Evolutionary conservation across 306 rosid species (phyloP).

Genomic region (Medicago truncatula): MtrunA17r5.0-ANR NC_053045.1:42791001-42791500

Average conservation of each 20-base stretch:
- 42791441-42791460: no score
- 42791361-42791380: neutral
- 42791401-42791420: neutral
- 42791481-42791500: no score
- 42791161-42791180: constrained; percentile 7
- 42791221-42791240: neutral
- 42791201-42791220: neutral
- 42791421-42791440: neutral
- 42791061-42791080: no score
- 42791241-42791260: neutral
- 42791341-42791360: neutral
- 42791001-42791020: no score
- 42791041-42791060: no score
- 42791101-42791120: no score
- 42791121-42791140: neutral
- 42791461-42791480: no score
- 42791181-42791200: constrained; percentile 6
- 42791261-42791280: constrained; percentile 24
- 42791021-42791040: no score
- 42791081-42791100: no score
- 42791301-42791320: neutral
- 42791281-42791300: constrained; percentile 5
- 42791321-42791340: neutral
- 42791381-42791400: neutral
- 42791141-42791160: constrained; percentile 44